A percentile compares a stretch with the other conserved stretches of the same genome.
These are phyloP conservation scores for Lentinula aciculospora DNA, from an alignment of 768 basidiomycete species.

Conservation along the genomic window DNA sequence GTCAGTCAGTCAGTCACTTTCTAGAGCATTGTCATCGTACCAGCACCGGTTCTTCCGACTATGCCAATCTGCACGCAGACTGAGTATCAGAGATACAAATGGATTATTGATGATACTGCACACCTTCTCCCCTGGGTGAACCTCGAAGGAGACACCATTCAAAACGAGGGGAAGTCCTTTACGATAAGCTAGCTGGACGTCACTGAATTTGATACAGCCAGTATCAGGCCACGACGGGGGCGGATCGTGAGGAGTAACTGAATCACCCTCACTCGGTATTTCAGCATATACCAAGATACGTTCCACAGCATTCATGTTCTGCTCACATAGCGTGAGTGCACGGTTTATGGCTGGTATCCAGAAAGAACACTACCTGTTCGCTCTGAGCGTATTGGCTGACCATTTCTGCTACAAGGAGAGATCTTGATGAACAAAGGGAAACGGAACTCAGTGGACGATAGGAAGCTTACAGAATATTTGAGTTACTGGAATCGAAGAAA, in stretches of 20 bases:
- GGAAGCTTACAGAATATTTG: slow-evolving; percentile 36
- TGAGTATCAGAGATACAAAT: too few relatives aligned
- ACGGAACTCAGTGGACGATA: background rate
- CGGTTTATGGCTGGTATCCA: too few relatives aligned
- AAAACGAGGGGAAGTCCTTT: slow-evolving; percentile 61
- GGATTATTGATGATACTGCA: too few relatives aligned
- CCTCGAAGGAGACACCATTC: slow-evolving; percentile 52
- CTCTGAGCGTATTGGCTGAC: slow-evolving; percentile 54
- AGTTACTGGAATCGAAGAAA: slow-evolving; percentile 28
- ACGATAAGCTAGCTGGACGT: slow-evolving; percentile 55
- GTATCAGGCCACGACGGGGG: slow-evolving; percentile 41
- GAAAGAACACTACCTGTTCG: slow-evolving; percentile 32
- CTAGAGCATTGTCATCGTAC: slow-evolving; percentile 15
- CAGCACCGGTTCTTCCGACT: slow-evolving; percentile 36
- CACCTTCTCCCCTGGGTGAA: slow-evolving; percentile 64
- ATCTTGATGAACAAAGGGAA: background rate
- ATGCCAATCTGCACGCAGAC: slow-evolving; percentile 2
- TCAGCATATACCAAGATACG: slow-evolving; percentile 63
- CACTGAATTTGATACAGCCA: slow-evolving; percentile 49
- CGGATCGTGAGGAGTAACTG: slow-evolving; percentile 39
- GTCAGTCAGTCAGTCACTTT: background rate
- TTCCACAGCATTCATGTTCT: slow-evolving; percentile 69
- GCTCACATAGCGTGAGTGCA: background rate
- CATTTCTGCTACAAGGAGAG: slow-evolving; percentile 38
- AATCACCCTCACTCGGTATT: slow-evolving; percentile 49